Base-by-base conservation (phyloP, 208 protist species). In the Leishmania gerbilli region DNA sequence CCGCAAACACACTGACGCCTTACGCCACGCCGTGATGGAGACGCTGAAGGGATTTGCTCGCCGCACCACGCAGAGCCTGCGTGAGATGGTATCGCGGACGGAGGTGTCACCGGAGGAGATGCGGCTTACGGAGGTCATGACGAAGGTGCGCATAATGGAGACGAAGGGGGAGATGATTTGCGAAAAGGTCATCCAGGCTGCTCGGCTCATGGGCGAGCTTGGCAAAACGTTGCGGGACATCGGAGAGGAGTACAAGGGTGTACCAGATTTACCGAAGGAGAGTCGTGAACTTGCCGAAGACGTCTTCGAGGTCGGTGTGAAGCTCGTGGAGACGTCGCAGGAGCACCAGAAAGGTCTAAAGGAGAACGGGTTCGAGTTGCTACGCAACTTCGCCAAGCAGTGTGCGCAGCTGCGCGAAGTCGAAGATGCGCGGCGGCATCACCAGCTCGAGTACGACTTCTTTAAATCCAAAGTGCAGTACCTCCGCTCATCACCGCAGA, bases 381-480 rank as follows among this genome's bases (percentile, higher is more conserved):
- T 97, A 60, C 89, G 83, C 40, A 55, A 67, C 51, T 95, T 95
- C 77, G 58, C 79, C 6, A 88, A 87, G 76, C 71, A 92, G 51
- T 89, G 81, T 19, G 80, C 78, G 27, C 84, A 92, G 71, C 79
- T 95, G n/a, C 81, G 81, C 37, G 88, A 91, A 58, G 79, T 87
- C 27, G 89, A 95, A 78, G 82, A 91, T 15, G 68, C 77, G n/a
- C 84, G 90, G n/a, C 89, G 89, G 31, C 84, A 91, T 64, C 80
- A 82, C 69, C 91, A 90, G 76, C 84, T 97, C 11, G 92, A 97
- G 85, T 89, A 95, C 78, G 91, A 95, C 81, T 97, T 95, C 80
- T 95, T 95, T 82, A 89, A 88, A 55, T 24, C 81, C 24, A 97
- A 97, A 77, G 92, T 97, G 55, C 67, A 93, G 31, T 65, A 89